Evolutionary conservation across 139 green algal genomes (phyloP).

Genomic region (Ettlia oleoabundans): DNA sequence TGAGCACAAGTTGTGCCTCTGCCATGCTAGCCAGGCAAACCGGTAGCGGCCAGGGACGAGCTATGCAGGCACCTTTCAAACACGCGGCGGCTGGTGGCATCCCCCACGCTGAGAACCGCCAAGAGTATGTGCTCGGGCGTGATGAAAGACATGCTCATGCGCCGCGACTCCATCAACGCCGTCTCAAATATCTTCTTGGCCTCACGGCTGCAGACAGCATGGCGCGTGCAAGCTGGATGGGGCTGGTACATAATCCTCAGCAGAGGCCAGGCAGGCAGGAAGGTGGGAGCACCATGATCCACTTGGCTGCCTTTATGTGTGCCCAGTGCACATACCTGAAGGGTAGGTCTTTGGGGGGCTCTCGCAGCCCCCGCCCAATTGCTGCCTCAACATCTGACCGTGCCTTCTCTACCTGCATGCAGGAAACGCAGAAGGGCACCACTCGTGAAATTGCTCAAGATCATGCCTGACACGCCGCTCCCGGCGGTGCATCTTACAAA

Average conservation of each 20-base stretch:
- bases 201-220: too few species aligned
- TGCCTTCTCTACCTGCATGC: constrained; percentile 39
- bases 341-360: constrained; percentile 63
- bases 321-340: constrained; percentile 62
- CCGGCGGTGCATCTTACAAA: too few species aligned
- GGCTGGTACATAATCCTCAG: too few species aligned
- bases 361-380: neutral
- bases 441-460: neutral
- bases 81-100: constrained; percentile 45
- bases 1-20: too few species aligned
- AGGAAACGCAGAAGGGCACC: neutral
- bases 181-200: constrained; percentile 85
- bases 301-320: neutral
- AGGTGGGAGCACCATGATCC: neutral
- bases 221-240: too few species aligned
- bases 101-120: constrained; percentile 68
- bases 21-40: too few species aligned
- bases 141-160: constrained; percentile 85
- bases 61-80: constrained; percentile 60
- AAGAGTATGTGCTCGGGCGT: constrained; percentile 92
- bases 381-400: constrained; percentile 48
- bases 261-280: too few species aligned
- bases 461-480: too few species aligned
- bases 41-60: too few species aligned
- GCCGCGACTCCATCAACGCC: constrained; percentile 82